Evolutionary conservation across 768 basidiomycete species (phyloP).

Genomic region (Leccinum obscurum): DNA sequence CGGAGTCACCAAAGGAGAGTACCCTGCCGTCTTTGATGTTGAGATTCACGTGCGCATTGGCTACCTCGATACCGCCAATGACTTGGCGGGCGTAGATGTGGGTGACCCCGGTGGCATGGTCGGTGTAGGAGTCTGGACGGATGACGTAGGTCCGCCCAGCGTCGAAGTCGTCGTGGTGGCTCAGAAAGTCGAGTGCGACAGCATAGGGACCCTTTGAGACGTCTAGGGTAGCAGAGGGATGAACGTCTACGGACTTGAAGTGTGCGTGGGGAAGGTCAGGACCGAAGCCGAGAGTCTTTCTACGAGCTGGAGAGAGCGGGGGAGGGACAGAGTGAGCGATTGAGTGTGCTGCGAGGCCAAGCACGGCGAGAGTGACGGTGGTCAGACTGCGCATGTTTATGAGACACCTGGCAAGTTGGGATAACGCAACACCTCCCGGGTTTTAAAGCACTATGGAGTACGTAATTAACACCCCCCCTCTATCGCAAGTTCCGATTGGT

Average conservation of each 20-base stretch:
- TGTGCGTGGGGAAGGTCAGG: conserved; percentile 74
- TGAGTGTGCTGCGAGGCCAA: conserved; percentile 58
- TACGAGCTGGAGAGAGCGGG: conserved; percentile 27
- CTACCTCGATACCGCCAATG: conserved; percentile 83
- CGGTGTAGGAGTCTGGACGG: conserved; percentile 85
- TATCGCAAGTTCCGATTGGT: conserved; percentile 19
- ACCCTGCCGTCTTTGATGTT: conserved; percentile 85
- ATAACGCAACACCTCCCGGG: background rate
- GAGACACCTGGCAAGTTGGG: background rate
- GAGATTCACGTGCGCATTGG: conserved; percentile 90
- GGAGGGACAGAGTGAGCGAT: conserved; percentile 42
- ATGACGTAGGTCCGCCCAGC: conserved; percentile 52
- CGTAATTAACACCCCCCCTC: conserved; percentile 19
- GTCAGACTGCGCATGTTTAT: conserved; percentile 61
- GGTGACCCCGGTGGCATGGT: conserved; percentile 80
- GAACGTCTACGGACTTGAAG: conserved; percentile 49
- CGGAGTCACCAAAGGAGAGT: conserved; percentile 86
- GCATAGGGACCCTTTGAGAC: conserved; percentile 50
- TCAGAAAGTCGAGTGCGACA: conserved; percentile 64
- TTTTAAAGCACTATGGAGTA: conserved; percentile 20
- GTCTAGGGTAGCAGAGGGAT: conserved; percentile 39
- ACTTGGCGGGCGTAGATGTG: conserved; percentile 88
- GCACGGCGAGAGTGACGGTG: conserved; percentile 59
- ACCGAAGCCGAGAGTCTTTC: conserved; percentile 92
- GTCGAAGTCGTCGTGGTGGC: conserved; percentile 37